Evolutionary conservation across 1,284 basidiomycete species (phyloP).

Genomic region (Pisolithus thermaeus): DNA sequence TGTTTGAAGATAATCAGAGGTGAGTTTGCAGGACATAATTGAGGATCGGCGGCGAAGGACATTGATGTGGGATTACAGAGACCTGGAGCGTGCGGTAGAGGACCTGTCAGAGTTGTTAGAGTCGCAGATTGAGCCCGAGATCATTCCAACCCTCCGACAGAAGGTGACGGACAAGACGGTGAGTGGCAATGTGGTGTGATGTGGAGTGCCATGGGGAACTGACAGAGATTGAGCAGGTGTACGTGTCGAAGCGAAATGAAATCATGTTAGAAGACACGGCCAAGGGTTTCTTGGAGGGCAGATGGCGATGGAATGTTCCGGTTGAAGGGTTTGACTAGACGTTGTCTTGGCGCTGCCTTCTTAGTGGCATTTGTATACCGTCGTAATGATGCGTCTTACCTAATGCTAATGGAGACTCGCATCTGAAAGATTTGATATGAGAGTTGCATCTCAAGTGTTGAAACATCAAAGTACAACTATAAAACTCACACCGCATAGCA

Average conservation of each 20-base stretch:
- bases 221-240: conserved; percentile 51
- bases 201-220: background rate
- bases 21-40: conserved; percentile 23
- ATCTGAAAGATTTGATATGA: no score
- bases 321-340: conserved; percentile 57
- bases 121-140: conserved; percentile 81
- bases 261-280: conserved; percentile 95
- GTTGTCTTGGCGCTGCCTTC: background rate
- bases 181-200: conserved; percentile 24
- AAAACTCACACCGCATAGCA: no score
- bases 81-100: conserved; percentile 93
- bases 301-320: conserved; percentile 70
- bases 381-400: no score
- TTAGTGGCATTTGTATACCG: background rate
- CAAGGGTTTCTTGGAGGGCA: conserved; percentile 81
- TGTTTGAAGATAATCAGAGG: conserved; percentile 98
- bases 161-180: conserved; percentile 94
- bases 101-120: conserved; percentile 91
- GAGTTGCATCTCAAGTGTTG: no score
- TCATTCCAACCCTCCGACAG: conserved; percentile 78
- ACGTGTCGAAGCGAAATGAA: conserved; percentile 93
- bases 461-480: no score
- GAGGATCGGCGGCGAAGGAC: background rate
- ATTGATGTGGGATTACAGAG: conserved; percentile 41
- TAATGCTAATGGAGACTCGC: no score